Evolutionary conservation across 441 rosid genomes (phyloP), one percentile per base, ranked within the genome.

Genomic region (Arabidopsis hybrid): DNA sequence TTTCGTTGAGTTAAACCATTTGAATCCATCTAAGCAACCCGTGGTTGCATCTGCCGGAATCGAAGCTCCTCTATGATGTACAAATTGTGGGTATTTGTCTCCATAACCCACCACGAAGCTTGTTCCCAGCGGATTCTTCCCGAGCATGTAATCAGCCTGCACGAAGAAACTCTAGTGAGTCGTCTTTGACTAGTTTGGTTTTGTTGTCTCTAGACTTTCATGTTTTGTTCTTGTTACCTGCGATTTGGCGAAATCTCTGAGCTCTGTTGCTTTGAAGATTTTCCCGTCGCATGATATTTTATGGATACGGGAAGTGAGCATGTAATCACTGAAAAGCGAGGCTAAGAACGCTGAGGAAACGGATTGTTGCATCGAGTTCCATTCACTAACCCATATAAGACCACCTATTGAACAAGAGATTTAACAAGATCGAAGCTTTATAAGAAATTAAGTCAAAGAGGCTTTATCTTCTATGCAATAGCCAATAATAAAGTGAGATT

Each of bases 51-150:
- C 87, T 0, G 68, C 83, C 0, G 99, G 99, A 36, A 95, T 93
- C 4, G 99, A 93, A 77, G 99, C 97, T 62, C 99, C 99, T 74
- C 99, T 88, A 42, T 95, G 99, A 86, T 95, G 99, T 72, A 93
- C 90, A 38, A 70, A 84, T 67, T 85, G 66, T 16, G 98, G 99
- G 72, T 83, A 95, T 39, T 89, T 89, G 35, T 93, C 90, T n/a
- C 99, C 97, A 7, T 93, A 91, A 13, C 98, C 99, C 13, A 95
- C 97, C 31, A 95, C 88, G 56, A 69, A 95, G 83, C 98, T 95
- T 91, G 78, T 88, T 69, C 85, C 83, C 83, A 83, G 40, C 3
- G 98, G 96, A 70, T 95, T 95, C 29, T 85, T 76, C 17, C 99
- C 98, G 76, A 95, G 60, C 42, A 91, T 90, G 81, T 93, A 95